Base-by-base conservation (phyloP, 78 protist genomes). In the Dictyostelium intermedium region DNA sequence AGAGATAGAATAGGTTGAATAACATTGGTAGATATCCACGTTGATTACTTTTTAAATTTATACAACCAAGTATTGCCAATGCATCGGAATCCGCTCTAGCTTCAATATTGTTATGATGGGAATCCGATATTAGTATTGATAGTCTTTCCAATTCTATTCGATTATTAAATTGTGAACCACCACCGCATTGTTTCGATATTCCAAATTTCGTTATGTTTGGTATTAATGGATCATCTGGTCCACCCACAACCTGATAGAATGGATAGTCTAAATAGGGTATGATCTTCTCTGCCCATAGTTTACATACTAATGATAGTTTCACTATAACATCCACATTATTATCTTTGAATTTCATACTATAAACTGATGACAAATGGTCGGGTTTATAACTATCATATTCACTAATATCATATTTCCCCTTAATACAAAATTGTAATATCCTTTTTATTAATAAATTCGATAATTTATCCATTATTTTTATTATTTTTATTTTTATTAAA, bases 221-320 rank as follows among this genome's bases (percentile, higher is more conserved):
- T 70, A 70, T 70, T 32, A 70, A 32, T 30, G 77, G 18, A 32
- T 70, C 77, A 63, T 63, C 73, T n/a, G 27, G 34, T 25, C 18
- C 32, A 70, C 77, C 77, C 3, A 70, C 41, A 13, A 70, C 23
- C 10, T 70, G 77, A 70, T 70, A 70, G 7, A 70, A 70, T 25
- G 77, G 77, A 14, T 70, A 70, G 14, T 70, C 77, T 32, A 70
- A 70, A 70, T 10, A 70, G 13, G 91, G 91, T 47, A 84, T 78
- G 4, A 84, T 72, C 69, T 85, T 45, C 60, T 53, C 60, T 20
- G 82, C 82, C 83, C 83, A 85, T 37, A 37, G 9, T 74, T 85
- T 85, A 35, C 83, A 74, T 4, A 85, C 83, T 3, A 47, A 34
- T 34, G 83, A 47, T 25, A 85, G 30, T 32, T 34, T 72, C 5